Evolutionary conservation across 495 filamentous ascomycete genomes (phyloP).

Genomic region (Penicillium ucsense): DNA sequence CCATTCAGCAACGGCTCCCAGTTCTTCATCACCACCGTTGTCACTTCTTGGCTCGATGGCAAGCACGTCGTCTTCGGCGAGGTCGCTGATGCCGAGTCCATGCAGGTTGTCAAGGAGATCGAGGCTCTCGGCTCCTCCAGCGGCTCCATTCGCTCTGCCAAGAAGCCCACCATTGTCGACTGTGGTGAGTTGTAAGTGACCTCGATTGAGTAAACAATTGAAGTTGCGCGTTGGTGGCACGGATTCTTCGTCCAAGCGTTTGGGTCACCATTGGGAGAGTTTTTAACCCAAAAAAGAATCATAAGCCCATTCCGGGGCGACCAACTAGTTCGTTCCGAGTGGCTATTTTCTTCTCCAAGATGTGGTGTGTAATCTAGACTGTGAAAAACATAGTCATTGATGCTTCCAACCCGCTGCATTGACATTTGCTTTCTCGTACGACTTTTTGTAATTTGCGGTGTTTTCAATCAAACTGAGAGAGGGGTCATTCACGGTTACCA

Average conservation of each 20-base stretch:
- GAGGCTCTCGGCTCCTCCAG: constrained; percentile 58
- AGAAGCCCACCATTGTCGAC: constrained; percentile 59
- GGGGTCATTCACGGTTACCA: too few species aligned
- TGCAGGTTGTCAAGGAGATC: constrained; percentile 58
- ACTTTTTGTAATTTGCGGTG: too few species aligned
- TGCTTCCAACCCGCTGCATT: too few species aligned
- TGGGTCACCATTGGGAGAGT: not conserved
- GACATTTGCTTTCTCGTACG: too few species aligned
- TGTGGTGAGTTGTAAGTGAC: constrained; percentile 44
- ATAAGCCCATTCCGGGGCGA: too few species aligned
- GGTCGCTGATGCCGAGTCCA: constrained; percentile 59
- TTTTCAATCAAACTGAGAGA: too few species aligned
- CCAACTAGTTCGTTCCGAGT: too few species aligned
- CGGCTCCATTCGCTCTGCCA: constrained; percentile 51
- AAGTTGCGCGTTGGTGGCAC: constrained; percentile 4
- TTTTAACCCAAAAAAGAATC: too few species aligned
- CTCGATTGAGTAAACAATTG: constrained; percentile 2
- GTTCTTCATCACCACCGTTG: constrained; percentile 96
- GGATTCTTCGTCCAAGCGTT: constrained; percentile 12
- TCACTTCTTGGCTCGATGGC: constrained; percentile 83
- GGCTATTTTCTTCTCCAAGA: too few species aligned
- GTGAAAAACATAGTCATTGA: too few species aligned
- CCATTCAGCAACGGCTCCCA: constrained; percentile 79
- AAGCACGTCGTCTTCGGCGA: constrained; percentile 99
- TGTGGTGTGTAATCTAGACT: too few species aligned